Evolutionary conservation across 768 basidiomycete species (phyloP).

Genomic region (Boletus vermiculosoides): DNA sequence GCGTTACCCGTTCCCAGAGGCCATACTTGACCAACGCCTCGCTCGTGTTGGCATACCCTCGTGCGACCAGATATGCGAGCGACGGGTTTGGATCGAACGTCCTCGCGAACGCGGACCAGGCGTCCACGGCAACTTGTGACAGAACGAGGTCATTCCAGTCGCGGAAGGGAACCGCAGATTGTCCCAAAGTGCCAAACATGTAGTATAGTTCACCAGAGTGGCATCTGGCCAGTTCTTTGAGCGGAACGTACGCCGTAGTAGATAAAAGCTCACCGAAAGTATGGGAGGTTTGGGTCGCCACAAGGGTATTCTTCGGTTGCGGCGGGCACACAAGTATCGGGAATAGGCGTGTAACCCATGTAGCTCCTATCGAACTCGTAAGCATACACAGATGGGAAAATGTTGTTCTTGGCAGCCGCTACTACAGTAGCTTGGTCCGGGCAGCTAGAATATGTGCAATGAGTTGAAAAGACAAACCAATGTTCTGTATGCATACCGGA

Average conservation of each 20-base stretch:
- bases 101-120: constrained; percentile 42
- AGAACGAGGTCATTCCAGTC: constrained; percentile 47
- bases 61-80: constrained; percentile 38
- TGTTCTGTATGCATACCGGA: neutral
- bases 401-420: constrained; percentile 40
- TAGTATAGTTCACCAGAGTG: constrained; percentile 35
- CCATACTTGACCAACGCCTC: neutral
- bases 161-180: constrained; percentile 41
- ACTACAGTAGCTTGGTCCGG: constrained; percentile 50
- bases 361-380: constrained; percentile 51
- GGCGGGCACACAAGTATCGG: constrained; percentile 45
- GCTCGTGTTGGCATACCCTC: constrained; percentile 37
- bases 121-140: constrained; percentile 43
- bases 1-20: neutral
- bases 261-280: constrained; percentile 37
- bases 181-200: constrained; percentile 38
- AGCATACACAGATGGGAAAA: constrained; percentile 42
- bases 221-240: constrained; percentile 10
- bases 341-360: constrained; percentile 42
- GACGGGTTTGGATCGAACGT: constrained; percentile 43
- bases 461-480: neutral
- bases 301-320: constrained; percentile 40
- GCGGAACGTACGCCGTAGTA: too few species aligned
- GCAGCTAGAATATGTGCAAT: constrained; percentile 2
- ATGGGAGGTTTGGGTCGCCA: constrained; percentile 47